These are phyloP conservation scores for Serendipita sp. DNA, from an alignment of 768 basidiomycete species.

Conservation along the genomic window DNA sequence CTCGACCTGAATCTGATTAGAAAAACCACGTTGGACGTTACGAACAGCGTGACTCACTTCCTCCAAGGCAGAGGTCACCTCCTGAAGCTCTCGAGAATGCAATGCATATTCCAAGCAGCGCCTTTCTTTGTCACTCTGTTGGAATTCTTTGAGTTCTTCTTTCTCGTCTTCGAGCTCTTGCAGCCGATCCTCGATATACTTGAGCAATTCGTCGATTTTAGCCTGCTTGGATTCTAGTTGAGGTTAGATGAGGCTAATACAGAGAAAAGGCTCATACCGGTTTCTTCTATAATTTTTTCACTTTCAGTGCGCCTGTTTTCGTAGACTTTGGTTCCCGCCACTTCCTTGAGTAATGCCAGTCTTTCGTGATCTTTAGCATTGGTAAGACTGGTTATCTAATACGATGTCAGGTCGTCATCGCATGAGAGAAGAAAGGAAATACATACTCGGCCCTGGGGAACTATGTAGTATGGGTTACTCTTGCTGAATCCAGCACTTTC, in stretches of 20 bases:
- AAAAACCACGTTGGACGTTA: neutral
- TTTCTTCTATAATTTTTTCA: conserved; percentile 93
- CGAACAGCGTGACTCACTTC: conserved; percentile 31
- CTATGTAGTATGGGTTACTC: conserved; percentile 98
- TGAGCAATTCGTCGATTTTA: conserved; percentile 81
- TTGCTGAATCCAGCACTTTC: conserved; percentile 96
- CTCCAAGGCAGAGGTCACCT: conserved; percentile 71
- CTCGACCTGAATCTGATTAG: conserved; percentile 20
- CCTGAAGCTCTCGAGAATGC: conserved; percentile 80
- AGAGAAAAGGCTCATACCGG: conserved; percentile 22
- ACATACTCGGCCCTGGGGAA: conserved; percentile 89
- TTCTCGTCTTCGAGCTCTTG: conserved; percentile 94
- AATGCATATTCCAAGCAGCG: conserved; percentile 90
- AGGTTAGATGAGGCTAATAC: neutral
- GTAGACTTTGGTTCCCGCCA: conserved; percentile 96
- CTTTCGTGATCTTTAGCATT: conserved; percentile 95
- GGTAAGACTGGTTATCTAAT: conserved; percentile 83
- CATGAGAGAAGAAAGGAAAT: no score
- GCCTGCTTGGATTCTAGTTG: conserved; percentile 57
- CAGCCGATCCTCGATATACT: conserved; percentile 81
- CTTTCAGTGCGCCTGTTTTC: conserved; percentile 88
- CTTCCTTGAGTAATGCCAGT: conserved; percentile 88
- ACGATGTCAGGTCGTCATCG: no score
- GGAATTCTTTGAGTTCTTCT: conserved; percentile 92
- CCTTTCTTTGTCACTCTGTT: conserved; percentile 87